phyloP scores from a whole-genome alignment of 1,284 basidiomycete genomes.

The Takashimella tepidaria region DNA sequence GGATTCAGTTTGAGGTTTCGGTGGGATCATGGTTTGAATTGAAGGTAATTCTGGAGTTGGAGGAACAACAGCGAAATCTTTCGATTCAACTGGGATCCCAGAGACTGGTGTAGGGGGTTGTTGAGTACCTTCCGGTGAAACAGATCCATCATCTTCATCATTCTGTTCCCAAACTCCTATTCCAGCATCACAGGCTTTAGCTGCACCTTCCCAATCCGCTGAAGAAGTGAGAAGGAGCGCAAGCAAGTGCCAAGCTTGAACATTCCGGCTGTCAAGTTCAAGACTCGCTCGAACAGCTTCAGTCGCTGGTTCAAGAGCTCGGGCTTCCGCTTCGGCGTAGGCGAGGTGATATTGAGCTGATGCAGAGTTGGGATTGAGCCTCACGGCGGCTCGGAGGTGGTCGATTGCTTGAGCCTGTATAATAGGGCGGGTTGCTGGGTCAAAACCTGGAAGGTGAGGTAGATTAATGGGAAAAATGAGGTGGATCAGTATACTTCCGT shows the following conservation, averaged over 20 bases:
- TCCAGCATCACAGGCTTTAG: constrained; percentile 69
- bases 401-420: constrained; percentile 60
- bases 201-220: constrained; percentile 76
- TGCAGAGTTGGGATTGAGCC: constrained; percentile 57
- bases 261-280: constrained; percentile 65
- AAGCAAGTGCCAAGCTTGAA: constrained; percentile 87
- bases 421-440: constrained; percentile 57
- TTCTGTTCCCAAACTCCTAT: constrained; percentile 53
- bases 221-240: constrained; percentile 72
- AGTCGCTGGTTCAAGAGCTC: constrained; percentile 65
- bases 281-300: constrained; percentile 67
- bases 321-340: constrained; percentile 65
- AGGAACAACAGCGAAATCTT: constrained; percentile 18
- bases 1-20: background rate
- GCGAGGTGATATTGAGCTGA: constrained; percentile 72
- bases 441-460: constrained; percentile 54
- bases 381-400: constrained; percentile 56
- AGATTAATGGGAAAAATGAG: too few species aligned
- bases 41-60: background rate
- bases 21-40: background rate
- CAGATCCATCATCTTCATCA: constrained; percentile 32
- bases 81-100: constrained; percentile 14
- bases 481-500: too few species aligned
- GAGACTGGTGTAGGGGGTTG: constrained; percentile 10
- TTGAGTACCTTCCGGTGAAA: background rate